Evolutionary conservation across 2,329 filamentous ascomycete genomes (phyloP).

Genomic region (Aphanoascus verrucosus): DNA sequence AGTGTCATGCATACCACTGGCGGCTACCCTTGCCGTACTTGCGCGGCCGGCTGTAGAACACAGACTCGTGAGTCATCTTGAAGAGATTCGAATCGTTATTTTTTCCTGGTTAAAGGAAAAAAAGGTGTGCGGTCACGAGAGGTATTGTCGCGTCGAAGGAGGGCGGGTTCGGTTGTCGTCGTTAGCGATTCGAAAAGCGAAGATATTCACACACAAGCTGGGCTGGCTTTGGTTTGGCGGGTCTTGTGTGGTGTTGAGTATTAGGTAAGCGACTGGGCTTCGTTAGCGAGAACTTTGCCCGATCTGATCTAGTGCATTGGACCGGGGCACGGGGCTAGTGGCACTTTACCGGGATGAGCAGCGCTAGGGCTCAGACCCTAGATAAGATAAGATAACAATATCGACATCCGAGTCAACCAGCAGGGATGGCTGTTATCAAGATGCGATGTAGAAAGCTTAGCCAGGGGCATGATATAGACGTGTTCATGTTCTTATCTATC

Average conservation of each 20-base stretch:
- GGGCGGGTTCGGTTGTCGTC: background rate
- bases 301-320: background rate
- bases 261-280: slow-evolving; percentile 2
- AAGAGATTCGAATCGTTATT: background rate
- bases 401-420: background rate
- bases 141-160: slow-evolving; percentile 2
- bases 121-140: background rate
- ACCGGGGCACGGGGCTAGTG: background rate
- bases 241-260: slow-evolving; percentile 2
- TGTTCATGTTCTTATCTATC: slow-evolving; percentile 9
- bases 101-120: background rate
- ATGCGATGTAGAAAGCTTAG: background rate
- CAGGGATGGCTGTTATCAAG: background rate
- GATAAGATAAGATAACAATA: slow-evolving; percentile 11
- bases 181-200: background rate
- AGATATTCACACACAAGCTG: background rate
- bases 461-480: background rate
- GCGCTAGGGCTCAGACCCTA: slow-evolving; percentile 3
- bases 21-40: slow-evolving; percentile 95
- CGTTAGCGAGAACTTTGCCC: slow-evolving; percentile 11
- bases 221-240: background rate
- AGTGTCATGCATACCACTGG: slow-evolving; percentile 60
- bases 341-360: background rate
- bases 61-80: slow-evolving; percentile 81
- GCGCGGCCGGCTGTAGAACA: slow-evolving; percentile 98